Evolutionary conservation across 2,329 filamentous ascomycete genomes (phyloP).

Genomic region (Botrytis tulipae): DNA sequence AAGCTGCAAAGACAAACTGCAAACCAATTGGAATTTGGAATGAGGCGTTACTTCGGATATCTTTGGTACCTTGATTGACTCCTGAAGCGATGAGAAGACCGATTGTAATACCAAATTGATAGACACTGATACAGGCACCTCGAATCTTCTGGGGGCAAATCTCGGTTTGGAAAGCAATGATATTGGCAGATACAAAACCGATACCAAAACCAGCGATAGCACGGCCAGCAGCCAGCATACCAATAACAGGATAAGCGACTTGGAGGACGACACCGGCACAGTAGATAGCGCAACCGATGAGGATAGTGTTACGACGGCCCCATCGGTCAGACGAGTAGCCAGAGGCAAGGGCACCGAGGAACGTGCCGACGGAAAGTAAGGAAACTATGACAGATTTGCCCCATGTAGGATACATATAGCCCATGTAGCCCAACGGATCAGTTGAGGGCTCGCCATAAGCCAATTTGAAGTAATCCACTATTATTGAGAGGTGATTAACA

Average conservation of each 20-base stretch:
- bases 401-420: constrained; percentile 52
- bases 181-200: constrained; percentile 75
- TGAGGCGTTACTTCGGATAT: constrained; percentile 58
- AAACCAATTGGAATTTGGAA: constrained; percentile 80
- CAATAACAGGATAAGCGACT: constrained; percentile 43
- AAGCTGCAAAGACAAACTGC: constrained; percentile 69
- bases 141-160: constrained; percentile 65
- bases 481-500: not conserved
- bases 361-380: constrained; percentile 75
- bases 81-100: constrained; percentile 72
- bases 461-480: constrained; percentile 19
- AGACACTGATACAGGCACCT: constrained; percentile 71
- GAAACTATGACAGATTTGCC: constrained; percentile 62
- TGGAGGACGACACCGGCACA: constrained; percentile 33
- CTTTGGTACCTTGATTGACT: constrained; percentile 68
- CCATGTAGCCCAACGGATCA: constrained; percentile 19
- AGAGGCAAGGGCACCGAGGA: constrained; percentile 58
- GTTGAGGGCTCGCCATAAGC: constrained; percentile 3
- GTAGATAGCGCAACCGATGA: constrained; percentile 31
- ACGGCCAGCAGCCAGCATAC: constrained; percentile 64
- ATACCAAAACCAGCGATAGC: constrained; percentile 74
- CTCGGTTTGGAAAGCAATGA: constrained; percentile 77
- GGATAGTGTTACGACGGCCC: constrained; percentile 38
- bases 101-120: constrained; percentile 80
- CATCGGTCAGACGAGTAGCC: constrained; percentile 42